These are phyloP conservation scores for Hypoxylon subgilvum DNA, from an alignment of 495 filamentous ascomycete species.

Conservation along the genomic window DNA sequence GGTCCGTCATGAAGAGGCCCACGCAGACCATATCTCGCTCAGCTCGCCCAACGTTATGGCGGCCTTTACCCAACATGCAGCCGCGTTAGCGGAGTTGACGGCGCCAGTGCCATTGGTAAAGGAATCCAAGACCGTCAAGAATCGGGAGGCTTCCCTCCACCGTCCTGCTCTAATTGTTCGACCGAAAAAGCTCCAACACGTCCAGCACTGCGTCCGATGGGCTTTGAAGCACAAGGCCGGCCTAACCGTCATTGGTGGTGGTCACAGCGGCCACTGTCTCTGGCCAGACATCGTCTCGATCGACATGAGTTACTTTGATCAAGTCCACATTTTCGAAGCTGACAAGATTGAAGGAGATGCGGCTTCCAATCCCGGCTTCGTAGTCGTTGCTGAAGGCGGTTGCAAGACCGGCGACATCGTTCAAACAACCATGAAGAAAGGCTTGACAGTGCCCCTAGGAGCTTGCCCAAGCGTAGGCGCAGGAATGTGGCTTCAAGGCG, in stretches of 20 bases:
- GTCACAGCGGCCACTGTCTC: conserved; percentile 67
- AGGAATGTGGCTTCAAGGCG: conserved; percentile 69
- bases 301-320: conserved; percentile 64
- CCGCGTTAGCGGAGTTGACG: conserved; percentile 55
- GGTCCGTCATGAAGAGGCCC: conserved; percentile 51
- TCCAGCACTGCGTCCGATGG: conserved; percentile 66
- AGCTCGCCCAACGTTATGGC: conserved; percentile 60
- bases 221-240: conserved; percentile 57
- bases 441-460: conserved; percentile 64
- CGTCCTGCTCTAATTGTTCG: conserved; percentile 52
- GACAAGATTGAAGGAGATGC: conserved; percentile 37
- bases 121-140: conserved; percentile 54
- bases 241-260: conserved; percentile 63
- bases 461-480: conserved; percentile 67
- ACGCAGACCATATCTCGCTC: conserved; percentile 56
- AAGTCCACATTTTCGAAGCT: conserved; percentile 53
- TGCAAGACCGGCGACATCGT: conserved; percentile 65
- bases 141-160: conserved; percentile 56
- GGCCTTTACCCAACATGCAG: conserved; percentile 58
- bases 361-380: conserved; percentile 39
- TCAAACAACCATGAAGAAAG: conserved; percentile 54
- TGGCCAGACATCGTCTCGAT: conserved; percentile 60
- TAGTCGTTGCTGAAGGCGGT: conserved; percentile 60
- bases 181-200: conserved; percentile 57
- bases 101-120: conserved; percentile 54